Conservation (phyloP, 1,139 yeast species). For the Hansenula lynferdii region DNA sequence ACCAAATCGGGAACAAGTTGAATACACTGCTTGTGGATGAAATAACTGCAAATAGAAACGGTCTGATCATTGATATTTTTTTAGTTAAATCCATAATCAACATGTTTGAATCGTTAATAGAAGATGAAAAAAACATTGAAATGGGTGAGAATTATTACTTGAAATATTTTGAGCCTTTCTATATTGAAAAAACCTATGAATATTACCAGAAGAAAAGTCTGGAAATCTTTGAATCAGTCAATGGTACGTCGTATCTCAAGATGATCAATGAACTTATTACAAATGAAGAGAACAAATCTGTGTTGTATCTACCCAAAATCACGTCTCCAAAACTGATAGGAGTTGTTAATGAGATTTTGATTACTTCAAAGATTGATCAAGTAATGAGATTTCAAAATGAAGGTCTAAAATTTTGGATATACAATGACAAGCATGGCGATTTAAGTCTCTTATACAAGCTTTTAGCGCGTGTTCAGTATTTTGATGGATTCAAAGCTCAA, state of each 20-base stretch:
- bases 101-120: conserved; percentile 64
- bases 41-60: conserved; percentile 56
- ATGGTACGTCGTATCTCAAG: conserved; percentile 53
- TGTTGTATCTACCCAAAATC: conserved; percentile 47
- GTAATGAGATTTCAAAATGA: conserved; percentile 44
- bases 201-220: conserved; percentile 49
- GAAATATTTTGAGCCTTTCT: conserved; percentile 61
- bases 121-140: conserved; percentile 27
- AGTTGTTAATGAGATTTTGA: conserved; percentile 57
- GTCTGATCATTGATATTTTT: conserved; percentile 55
- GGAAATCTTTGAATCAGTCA: conserved; percentile 35
- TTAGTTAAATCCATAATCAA: conserved; percentile 55
- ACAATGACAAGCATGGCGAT: conserved; percentile 33
- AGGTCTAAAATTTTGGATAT: conserved; percentile 56
- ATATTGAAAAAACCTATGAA: conserved; percentile 48
- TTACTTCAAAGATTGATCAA: conserved; percentile 53
- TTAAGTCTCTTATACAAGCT: conserved; percentile 46
- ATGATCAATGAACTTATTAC: conserved; percentile 45
- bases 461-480: conserved; percentile 49
- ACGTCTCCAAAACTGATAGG: conserved; percentile 51
- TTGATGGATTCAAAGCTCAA: conserved; percentile 44
- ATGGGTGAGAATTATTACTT: conserved; percentile 51
- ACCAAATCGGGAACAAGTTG: conserved; percentile 47
- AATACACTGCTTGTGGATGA: conserved; percentile 50
- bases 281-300: conserved; percentile 56